Evolutionary conservation across 495 filamentous ascomycete species (phyloP).

Genomic region (Hamigera avellanea): DNA sequence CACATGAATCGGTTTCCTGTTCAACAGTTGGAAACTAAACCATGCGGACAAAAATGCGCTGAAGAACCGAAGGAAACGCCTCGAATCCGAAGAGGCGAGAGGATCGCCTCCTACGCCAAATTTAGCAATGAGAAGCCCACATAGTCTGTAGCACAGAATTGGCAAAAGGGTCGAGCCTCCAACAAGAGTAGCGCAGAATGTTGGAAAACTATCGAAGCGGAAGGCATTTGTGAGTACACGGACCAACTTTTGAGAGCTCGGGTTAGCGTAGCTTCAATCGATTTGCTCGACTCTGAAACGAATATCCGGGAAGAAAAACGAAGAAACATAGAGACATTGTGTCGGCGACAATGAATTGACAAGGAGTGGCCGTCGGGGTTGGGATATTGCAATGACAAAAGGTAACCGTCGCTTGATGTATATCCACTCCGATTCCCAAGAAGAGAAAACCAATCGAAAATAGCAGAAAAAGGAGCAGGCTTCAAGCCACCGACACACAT

Average conservation of each 20-base stretch:
- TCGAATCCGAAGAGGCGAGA: constrained; percentile 6
- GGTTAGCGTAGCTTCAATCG: not conserved
- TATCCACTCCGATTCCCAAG: no score
- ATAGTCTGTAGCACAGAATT: constrained; percentile 21
- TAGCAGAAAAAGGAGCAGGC: constrained; percentile 1
- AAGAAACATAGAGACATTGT: not conserved
- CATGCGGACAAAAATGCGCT: constrained; percentile 35
- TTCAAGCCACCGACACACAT: constrained; percentile 7
- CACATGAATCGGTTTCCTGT: constrained; percentile 21
- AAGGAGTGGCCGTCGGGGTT: no score
- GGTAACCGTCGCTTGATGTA: no score
- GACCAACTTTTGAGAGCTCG: constrained; percentile 16
- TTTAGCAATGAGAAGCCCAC: constrained; percentile 11
- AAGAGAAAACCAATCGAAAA: no score
- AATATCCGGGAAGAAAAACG: not conserved
- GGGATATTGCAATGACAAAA: no score
- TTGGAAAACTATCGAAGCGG: constrained; percentile 52
- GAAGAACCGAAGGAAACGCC: constrained; percentile 25
- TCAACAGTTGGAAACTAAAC: constrained; percentile 35
- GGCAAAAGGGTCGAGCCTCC: constrained; percentile 68
- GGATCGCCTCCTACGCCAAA: constrained; percentile 9
- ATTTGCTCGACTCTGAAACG: not conserved
- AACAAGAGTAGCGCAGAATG: constrained; percentile 67
- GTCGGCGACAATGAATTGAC: no score
- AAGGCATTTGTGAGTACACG: constrained; percentile 25